Percentiles rank a stretch among this genome's conserved stretches.
phyloP scores from a whole-genome alignment of 2,329 filamentous ascomycete species.

The Botrytis galanthina region DNA sequence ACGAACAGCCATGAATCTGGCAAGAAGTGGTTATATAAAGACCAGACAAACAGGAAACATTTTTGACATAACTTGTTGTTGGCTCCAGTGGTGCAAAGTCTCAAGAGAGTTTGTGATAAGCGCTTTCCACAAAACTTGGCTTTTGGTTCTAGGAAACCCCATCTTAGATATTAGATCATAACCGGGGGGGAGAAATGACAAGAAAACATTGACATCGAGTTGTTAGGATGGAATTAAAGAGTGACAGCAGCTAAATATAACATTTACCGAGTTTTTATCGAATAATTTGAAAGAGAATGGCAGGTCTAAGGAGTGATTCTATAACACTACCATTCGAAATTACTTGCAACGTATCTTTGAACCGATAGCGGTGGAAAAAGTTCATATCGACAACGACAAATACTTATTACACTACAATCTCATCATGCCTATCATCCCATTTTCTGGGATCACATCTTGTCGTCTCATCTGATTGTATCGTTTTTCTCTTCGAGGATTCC shows the following conservation, averaged over 20 bases:
- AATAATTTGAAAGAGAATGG: no score
- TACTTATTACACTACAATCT: no score
- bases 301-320: rapidly evolving
- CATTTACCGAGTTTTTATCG: rapidly evolving
- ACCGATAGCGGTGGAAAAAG: no score
- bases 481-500: neutral
- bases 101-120: neutral
- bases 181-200: neutral
- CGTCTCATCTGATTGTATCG: neutral
- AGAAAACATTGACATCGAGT: neutral
- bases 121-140: neutral
- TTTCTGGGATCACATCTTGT: neutral
- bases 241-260: neutral
- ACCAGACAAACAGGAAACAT: neutral
- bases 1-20: neutral
- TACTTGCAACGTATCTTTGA: rapidly evolving
- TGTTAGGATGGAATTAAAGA: neutral
- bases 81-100: neutral
- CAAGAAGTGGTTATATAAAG: neutral
- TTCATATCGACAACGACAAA: no score
- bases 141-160: neutral
- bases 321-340: no score
- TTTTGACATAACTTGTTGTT: neutral
- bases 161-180: neutral
- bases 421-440: no score